Percentiles rank a stretch among this genome's conserved stretches.
Evolutionary conservation across 768 basidiomycete genomes (phyloP).

Genomic region (Cystobasidium onofrii): DNA sequence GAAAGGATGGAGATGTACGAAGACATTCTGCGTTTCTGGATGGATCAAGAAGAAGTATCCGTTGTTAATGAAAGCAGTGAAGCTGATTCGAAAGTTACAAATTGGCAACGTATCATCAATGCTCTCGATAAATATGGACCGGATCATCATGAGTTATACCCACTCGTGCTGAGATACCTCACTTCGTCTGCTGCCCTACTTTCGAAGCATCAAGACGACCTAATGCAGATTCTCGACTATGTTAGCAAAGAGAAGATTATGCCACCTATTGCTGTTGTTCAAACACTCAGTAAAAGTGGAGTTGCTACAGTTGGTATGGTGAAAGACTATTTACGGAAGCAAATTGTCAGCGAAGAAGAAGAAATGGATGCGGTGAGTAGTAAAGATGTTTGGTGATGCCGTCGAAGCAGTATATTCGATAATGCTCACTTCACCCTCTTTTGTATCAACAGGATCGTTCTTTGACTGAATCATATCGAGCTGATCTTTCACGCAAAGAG

Average conservation of each 20-base stretch:
- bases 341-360: constrained; percentile 62
- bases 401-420: too few relatives aligned
- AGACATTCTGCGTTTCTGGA: constrained; percentile 68
- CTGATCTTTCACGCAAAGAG: constrained; percentile 70
- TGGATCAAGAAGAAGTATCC: neutral
- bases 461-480: constrained; percentile 75
- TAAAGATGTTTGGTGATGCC: too few relatives aligned
- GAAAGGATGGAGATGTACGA: constrained; percentile 93
- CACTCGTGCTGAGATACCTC: constrained; percentile 77
- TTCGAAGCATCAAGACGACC: constrained; percentile 60
- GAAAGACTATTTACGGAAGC: constrained; percentile 76
- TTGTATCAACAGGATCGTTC: constrained; percentile 67
- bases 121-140: constrained; percentile 69
- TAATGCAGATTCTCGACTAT: constrained; percentile 62
- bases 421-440: too few relatives aligned
- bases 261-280: constrained; percentile 80
- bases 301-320: constrained; percentile 86
- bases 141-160: constrained; percentile 61
- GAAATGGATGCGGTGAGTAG: constrained; percentile 70
- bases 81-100: constrained; percentile 41
- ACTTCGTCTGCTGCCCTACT: constrained; percentile 71
- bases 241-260: constrained; percentile 75
- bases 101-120: constrained; percentile 57
- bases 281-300: constrained; percentile 75
- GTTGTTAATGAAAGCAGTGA: constrained; percentile 45